Conservation (phyloP, 139 green algal genomes). For the Coccomyxa sp. region DNA sequence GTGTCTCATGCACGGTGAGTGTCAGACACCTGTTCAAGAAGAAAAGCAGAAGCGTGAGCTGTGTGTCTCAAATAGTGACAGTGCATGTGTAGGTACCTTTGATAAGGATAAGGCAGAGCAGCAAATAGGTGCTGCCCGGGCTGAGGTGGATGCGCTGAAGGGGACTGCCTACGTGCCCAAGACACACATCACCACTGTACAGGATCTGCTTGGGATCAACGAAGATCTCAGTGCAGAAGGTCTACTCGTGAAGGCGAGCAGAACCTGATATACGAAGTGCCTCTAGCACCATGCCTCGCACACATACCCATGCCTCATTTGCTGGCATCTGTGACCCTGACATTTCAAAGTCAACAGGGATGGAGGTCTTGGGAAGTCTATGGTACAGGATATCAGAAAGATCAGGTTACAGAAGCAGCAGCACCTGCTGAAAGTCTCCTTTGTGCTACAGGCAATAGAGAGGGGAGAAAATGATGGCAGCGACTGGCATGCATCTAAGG, state of each 20-base stretch:
- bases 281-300: too few relatives aligned
- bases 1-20: not conserved
- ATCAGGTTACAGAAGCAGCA: too few relatives aligned
- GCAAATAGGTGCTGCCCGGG: not conserved
- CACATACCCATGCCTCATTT: too few relatives aligned
- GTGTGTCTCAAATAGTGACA: too few relatives aligned
- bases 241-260: not conserved
- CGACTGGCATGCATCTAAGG: constrained; percentile 15
- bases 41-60: too few relatives aligned
- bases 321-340: too few relatives aligned
- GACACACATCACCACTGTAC: not conserved
- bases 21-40: not conserved
- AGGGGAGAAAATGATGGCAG: not conserved
- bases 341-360: too few relatives aligned
- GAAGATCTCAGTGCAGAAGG: not conserved
- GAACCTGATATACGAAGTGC: not conserved
- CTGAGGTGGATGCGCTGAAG: not conserved
- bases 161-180: not conserved
- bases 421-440: not conserved
- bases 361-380: too few relatives aligned
- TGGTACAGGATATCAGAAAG: too few relatives aligned
- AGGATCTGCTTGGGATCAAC: not conserved
- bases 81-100: too few relatives aligned
- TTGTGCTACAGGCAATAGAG: constrained; percentile 1
- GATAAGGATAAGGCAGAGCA: too few relatives aligned